Base-by-base conservation (phyloP, 2,329 filamentous ascomycete species). In the Xylaria sp. region DNA sequence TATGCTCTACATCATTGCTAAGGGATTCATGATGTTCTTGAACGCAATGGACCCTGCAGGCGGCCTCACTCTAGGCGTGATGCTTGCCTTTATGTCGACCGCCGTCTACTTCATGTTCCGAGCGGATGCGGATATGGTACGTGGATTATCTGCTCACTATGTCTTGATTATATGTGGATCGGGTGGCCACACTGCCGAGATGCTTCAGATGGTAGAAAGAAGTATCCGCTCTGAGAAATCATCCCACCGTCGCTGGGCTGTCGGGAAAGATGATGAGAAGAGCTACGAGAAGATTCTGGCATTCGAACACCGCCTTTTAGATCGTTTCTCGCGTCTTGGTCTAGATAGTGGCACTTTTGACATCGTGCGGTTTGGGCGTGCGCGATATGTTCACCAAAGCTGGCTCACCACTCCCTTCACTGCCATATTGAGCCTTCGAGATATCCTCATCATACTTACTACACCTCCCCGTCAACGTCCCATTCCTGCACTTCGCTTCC, bases 171-270 rank as follows among this genome's bases (percentile, higher is more conserved):
- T 98, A 31, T 91, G 98, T 28, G 96, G 96, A 62, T 97, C 93
- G 2, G 96, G 96, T 39, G 96, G 96, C 0, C 96, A 99, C 81
- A 98, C 96, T 0, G 91, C 94, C 57, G 96, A 99, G 81, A 97
- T 99, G 92, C 86, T 97, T 71, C 90, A 91, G 76, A 92, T 98
- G 84, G 88, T 99, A 74, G 84, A 85, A 66, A 83, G 85, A 73
- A 87, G 86, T 73, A 88, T 87, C 76, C 84, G 83, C 67, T 81
- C 81, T 48, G 85, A 84, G 72, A 54, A 78, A 63, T 78, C 80
- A 76, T 81, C 90, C 81, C 90, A 92, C 75, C 88, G 96, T 31
- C 95, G 93, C 34, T 99, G 97, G 80, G 82, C 97, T 25, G 86
- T 97, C 64, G 92, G 91, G 72, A 89, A 88, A 1, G 94, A 92